Evolutionary conservation across 192 early-diverging fungal genomes (phyloP).

Genomic region (Rhizoclosmatium sp.): DNA sequence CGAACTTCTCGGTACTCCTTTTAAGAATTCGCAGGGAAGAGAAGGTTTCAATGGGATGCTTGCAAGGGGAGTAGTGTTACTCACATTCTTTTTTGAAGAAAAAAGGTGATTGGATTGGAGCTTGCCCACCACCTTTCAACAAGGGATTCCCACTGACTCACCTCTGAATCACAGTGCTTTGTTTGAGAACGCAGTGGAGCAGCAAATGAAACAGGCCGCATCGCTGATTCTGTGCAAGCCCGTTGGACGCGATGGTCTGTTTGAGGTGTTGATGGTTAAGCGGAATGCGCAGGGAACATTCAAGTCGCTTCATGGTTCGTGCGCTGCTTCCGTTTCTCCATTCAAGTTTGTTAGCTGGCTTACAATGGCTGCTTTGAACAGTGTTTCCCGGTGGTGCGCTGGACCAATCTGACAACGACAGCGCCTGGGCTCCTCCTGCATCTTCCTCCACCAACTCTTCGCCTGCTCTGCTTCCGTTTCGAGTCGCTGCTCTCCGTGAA

Average conservation of each 20-base stretch:
- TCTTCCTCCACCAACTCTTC: not conserved
- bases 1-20: not conserved
- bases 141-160: not conserved
- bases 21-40: not conserved
- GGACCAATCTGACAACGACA: conserved; percentile 36
- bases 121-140: not conserved
- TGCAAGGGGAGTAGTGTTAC: not conserved
- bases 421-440: conserved; percentile 7
- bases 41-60: not conserved
- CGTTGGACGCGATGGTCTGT: conserved; percentile 5
- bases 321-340: too few relatives aligned
- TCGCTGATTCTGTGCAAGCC: conserved; percentile 26
- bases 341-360: too few relatives aligned
- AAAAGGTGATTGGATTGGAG: not conserved
- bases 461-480: not conserved
- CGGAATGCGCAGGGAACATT: conserved; percentile 48
- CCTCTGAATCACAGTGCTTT: not conserved
- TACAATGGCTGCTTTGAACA: too few relatives aligned
- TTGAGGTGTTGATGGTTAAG: conserved; percentile 50
- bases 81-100: too few relatives aligned
- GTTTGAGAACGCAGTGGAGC: not conserved
- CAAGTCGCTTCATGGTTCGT: conserved; percentile 38
- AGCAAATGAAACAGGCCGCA: conserved; percentile 4
- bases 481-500: conserved; percentile 49
- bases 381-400: conserved; percentile 52